Evolutionary conservation across 495 filamentous ascomycete genomes (phyloP), one percentile per base, ranked within the genome.

Genomic region (Xylaria venustula): DNA sequence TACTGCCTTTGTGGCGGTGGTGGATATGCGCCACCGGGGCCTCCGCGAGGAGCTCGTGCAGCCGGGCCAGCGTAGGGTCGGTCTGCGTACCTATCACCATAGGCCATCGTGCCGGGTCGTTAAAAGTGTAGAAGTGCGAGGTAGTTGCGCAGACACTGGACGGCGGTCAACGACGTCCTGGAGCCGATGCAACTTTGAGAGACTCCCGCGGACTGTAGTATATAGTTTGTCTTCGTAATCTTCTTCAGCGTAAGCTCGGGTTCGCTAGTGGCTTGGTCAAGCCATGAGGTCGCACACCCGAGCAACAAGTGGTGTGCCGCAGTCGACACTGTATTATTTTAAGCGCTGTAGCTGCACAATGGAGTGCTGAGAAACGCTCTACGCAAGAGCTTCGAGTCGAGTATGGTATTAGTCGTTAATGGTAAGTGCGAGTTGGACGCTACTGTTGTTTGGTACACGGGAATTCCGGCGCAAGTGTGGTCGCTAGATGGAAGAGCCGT

Each of bases 1-100:
- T 83, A 67, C 65, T 76, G 82, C 63, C 82, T 69, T 52, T 73
- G 75, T 7, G 82, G 84, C 30, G 83, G 79, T 25, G 76, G 80
- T 56, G 77, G 71, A 45, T 78, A 71, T 12, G 30, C 36, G 46
- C 62, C 67, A 46, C 66, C 62, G 9, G 61, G 59, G 9, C 61
- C 63, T 22, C 67, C 69, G 22, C 69, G 66, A 49, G 69, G 69
- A 23, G 41, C 64, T 52, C 68, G 78, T 28, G 74, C 74, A 53
- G 77, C 79, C 37, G 73, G 81, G 14, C 79, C 79, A 63, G 74
- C 76, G 60, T 82, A 81, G 6, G 73, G 78, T 19, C 77, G 77
- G 64, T 70, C 75, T 59, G 77, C 75, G 52, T 81, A 83, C 57
- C 77, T 75, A 28, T 71, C 70, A 52, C 79, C 75, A 59, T 81